Conservation (phyloP, 306 rosid species). For the Vigna trinervia region DNA sequence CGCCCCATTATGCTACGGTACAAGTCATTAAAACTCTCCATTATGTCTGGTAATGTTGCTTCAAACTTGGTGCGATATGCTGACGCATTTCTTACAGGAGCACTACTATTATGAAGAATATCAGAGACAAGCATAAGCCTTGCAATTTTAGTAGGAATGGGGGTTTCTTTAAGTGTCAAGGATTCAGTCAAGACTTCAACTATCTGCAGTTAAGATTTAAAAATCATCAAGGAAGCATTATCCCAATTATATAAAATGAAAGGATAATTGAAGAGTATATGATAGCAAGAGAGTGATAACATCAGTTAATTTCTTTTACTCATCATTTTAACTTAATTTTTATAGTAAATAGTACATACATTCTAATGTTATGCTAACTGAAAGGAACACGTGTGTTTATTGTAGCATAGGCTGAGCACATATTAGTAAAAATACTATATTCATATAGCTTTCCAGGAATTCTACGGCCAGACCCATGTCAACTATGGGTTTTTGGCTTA, state of each 20-base stretch:
- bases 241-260: conserved; percentile 20
- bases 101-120: conserved; percentile 98
- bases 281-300: conserved; percentile 26
- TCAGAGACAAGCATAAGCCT: conserved; percentile 99
- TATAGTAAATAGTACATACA: conserved; percentile 17
- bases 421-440: not conserved
- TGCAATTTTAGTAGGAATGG: conserved; percentile 98
- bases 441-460: not conserved
- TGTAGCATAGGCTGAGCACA: conserved; percentile 1
- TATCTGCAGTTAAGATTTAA: conserved; percentile 64
- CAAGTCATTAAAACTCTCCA: conserved; percentile 98
- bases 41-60: conserved; percentile 89
- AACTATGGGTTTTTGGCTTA: not conserved
- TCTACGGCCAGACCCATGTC: not conserved
- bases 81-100: conserved; percentile 99
- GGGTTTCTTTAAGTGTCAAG: conserved; percentile 97
- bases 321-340: conserved; percentile 5
- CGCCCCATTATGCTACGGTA: conserved; percentile 92
- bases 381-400: not conserved
- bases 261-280: conserved; percentile 29
- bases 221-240: conserved; percentile 13
- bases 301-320: conserved; percentile 9
- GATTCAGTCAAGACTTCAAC: conserved; percentile 98
- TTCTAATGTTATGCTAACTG: conserved; percentile 15
- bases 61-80: conserved; percentile 99